These are phyloP conservation scores for Rhynchospora tenuis DNA, from an alignment of 176 grass and related monocot genomes.

Conservation along the genomic window DNA sequence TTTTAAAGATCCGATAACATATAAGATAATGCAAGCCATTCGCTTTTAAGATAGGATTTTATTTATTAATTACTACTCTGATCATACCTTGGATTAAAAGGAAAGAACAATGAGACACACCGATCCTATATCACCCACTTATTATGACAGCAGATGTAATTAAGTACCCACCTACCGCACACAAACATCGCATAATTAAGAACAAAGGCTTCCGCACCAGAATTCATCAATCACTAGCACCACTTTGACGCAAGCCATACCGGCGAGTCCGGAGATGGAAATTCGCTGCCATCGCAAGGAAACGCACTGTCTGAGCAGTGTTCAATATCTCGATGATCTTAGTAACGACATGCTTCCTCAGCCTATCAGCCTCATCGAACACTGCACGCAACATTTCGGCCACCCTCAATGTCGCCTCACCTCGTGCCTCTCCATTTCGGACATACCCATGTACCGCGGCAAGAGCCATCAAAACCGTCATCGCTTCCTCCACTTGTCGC, in stretches of 20 bases:
- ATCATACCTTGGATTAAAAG: not conserved
- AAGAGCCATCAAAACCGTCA: not conserved
- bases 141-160: not conserved
- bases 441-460: not conserved
- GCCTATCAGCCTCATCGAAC: slow-evolving; percentile 9
- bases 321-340: slow-evolving; percentile 5
- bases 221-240: not conserved
- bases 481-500: not conserved
- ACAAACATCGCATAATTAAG: not conserved
- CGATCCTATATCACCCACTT: not conserved
- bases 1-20: not conserved
- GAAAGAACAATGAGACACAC: not conserved
- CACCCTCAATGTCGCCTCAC: not conserved
- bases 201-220: not conserved
- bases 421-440: slow-evolving; percentile 7
- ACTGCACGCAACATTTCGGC: not conserved
- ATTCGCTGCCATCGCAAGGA: not conserved
- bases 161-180: not conserved
- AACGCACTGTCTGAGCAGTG: slow-evolving; percentile 22
- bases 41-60: not conserved
- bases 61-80: not conserved
- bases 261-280: slow-evolving; percentile 11
- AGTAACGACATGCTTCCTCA: not conserved
- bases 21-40: not conserved
- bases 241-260: not conserved